A percentile compares a stretch with the other conserved stretches of the same genome.
These are phyloP conservation scores for Hyaloscypha variabilis DNA, from an alignment of 495 filamentous ascomycete genomes.

Conservation along the genomic window DNA sequence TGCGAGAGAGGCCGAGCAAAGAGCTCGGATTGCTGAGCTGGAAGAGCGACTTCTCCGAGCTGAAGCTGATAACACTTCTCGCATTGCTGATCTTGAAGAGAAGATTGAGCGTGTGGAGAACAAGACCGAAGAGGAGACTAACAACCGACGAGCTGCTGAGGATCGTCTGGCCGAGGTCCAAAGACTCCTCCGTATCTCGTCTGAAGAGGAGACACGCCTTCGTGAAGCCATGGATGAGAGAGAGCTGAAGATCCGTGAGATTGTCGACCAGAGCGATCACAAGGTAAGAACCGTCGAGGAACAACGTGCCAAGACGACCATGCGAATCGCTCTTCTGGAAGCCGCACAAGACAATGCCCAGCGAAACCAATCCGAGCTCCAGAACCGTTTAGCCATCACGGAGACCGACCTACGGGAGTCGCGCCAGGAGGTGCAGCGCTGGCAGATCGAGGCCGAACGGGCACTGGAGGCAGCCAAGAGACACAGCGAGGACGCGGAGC, in stretches of 20 bases:
- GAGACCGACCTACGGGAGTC: slow-evolving; percentile 52
- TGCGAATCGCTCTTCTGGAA: slow-evolving; percentile 64
- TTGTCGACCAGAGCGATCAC: slow-evolving; percentile 28
- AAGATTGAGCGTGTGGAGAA: slow-evolving; percentile 50
- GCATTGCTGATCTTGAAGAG: slow-evolving; percentile 44
- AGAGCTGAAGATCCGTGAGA: slow-evolving; percentile 30
- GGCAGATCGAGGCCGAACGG: slow-evolving; percentile 45
- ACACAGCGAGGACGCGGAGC: slow-evolving; percentile 45
- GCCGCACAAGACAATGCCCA: slow-evolving; percentile 65
- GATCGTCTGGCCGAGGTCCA: slow-evolving; percentile 73
- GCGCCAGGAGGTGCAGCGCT: slow-evolving; percentile 49
- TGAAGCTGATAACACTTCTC: slow-evolving; percentile 40
- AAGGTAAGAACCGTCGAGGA: slow-evolving; percentile 42
- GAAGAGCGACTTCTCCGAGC: slow-evolving; percentile 43
- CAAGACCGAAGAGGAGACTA: slow-evolving; percentile 62
- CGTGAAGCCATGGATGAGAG: slow-evolving; percentile 66
- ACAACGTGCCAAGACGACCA: slow-evolving; percentile 50
- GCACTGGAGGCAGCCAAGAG: slow-evolving; percentile 31
- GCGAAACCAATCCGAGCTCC: slow-evolving; percentile 66
- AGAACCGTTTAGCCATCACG: slow-evolving; percentile 47
- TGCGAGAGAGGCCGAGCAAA: slow-evolving; percentile 30
- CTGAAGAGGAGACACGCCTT: slow-evolving; percentile 73
- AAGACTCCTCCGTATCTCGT: slow-evolving; percentile 64
- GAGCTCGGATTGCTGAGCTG: slow-evolving; percentile 36
- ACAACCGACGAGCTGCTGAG: slow-evolving; percentile 66